Percentiles rank a stretch among this genome's conserved stretches.
Evolutionary conservation across 768 basidiomycete genomes (phyloP).

Genomic region (Tephrocybe sp.): DNA sequence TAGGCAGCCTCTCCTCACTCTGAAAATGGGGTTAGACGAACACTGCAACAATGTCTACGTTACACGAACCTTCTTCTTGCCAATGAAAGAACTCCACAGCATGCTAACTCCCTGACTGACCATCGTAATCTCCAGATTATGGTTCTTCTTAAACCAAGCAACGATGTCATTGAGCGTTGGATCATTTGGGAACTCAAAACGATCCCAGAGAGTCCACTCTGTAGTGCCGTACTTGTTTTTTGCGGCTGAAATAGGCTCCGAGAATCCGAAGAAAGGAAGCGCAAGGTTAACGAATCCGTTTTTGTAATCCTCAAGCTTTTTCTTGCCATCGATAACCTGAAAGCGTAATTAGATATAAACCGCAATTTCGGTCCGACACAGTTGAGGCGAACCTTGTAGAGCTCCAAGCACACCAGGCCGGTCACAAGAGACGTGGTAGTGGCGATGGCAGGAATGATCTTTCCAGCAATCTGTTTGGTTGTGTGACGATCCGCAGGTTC

Average conservation of each 20-base stretch:
- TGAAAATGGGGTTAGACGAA: constrained; percentile 26
- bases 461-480: constrained; percentile 97
- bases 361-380: neutral
- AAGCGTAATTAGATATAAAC: neutral
- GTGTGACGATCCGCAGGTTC: constrained; percentile 81
- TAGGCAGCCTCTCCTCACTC: constrained; percentile 83
- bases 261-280: constrained; percentile 98
- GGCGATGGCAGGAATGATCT: constrained; percentile 99
- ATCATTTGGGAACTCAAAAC: constrained; percentile 89
- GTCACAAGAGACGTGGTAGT: constrained; percentile 95
- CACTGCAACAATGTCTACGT: too few relatives aligned
- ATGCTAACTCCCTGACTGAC: constrained; percentile 97
- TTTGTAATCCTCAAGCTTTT: constrained; percentile 91
- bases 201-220: constrained; percentile 99
- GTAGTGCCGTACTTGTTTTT: constrained; percentile 86
- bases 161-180: constrained; percentile 86
- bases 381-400: constrained; percentile 75
- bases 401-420: constrained; percentile 93
- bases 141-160: constrained; percentile 77
- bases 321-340: constrained; percentile 94
- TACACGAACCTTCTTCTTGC: constrained; percentile 81
- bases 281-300: constrained; percentile 99
- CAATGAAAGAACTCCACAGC: constrained; percentile 94
- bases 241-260: constrained; percentile 87
- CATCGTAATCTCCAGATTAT: constrained; percentile 90